A percentile compares a stretch with the other conserved stretches of the same genome.
These are phyloP conservation scores for Giardia muris DNA, from an alignment of 208 protist genomes.

Conservation along the genomic window DNA sequence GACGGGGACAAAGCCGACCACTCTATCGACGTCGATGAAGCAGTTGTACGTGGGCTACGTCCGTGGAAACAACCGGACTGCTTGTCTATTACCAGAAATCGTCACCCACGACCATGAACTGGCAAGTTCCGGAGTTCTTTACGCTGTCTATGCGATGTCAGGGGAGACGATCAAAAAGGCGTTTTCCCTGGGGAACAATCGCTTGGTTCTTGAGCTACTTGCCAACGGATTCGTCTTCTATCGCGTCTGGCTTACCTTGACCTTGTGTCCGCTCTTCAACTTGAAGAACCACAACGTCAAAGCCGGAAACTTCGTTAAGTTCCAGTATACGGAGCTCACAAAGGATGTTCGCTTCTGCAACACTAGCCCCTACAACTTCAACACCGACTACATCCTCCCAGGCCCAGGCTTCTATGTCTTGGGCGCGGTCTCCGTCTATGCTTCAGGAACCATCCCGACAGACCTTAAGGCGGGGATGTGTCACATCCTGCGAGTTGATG, in stretches of 20 bases:
- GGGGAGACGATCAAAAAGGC: not conserved
- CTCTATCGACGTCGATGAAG: too few species aligned
- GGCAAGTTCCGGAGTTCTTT: not conserved
- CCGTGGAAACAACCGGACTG: not conserved
- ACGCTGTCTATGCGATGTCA: not conserved
- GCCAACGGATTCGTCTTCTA: not conserved
- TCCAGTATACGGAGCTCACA: not conserved
- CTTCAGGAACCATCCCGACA: not conserved
- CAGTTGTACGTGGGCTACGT: too few species aligned
- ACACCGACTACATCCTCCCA: not conserved
- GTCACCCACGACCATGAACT: not conserved
- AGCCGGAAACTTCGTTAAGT: not conserved
- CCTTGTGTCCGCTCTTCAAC: not conserved
- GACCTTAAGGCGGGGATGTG: not conserved
- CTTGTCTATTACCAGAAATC: not conserved
- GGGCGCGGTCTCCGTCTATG: not conserved
- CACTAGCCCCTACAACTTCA: not conserved
- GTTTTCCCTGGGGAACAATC: not conserved
- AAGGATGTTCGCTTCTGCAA: not conserved
- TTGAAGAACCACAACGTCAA: not conserved
- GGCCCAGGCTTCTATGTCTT: not conserved
- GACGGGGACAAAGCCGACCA: too few species aligned
- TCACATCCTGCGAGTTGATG: not conserved
- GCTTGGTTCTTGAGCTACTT: not conserved
- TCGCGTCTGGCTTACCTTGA: not conserved